A percentile compares a stretch with the other conserved stretches of the same genome.
phyloP scores from a whole-genome alignment of 2,329 filamentous ascomycete genomes.

The Fusarium metavorans region DNA sequence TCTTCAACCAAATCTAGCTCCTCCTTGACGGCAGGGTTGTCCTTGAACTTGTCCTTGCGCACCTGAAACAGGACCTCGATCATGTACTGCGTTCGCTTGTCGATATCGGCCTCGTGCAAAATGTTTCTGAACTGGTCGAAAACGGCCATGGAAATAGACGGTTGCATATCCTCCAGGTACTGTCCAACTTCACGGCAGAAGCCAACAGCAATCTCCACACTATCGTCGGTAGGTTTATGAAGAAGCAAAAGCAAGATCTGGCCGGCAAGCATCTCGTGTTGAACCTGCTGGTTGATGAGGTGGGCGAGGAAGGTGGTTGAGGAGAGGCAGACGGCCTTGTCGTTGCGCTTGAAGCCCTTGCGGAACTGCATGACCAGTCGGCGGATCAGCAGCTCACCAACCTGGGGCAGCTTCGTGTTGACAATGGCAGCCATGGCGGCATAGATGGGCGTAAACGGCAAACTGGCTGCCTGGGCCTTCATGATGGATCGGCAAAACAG shows the following conservation, averaged over 20 bases:
- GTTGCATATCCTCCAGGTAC: conserved; percentile 95
- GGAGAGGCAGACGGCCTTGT: conserved; percentile 94
- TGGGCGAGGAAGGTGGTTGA: conserved; percentile 96
- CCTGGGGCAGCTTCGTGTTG: conserved; percentile 95
- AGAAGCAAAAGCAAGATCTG: conserved; percentile 93
- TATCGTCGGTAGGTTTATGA: conserved; percentile 96
- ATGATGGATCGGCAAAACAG: conserved; percentile 96
- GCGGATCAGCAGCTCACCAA: conserved; percentile 90
- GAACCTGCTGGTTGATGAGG: conserved; percentile 94
- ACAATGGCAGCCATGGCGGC: conserved; percentile 96
- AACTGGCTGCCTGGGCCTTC: conserved; percentile 96
- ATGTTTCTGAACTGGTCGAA: conserved; percentile 98
- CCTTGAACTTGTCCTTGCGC: conserved; percentile 95
- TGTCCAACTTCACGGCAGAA: conserved; percentile 93
- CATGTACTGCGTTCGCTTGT: conserved; percentile 99
- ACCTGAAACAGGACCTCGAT: conserved; percentile 98
- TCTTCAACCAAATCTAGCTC: conserved; percentile 97
- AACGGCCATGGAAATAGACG: conserved; percentile 85
- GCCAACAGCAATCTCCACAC: conserved; percentile 96
- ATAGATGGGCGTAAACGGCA: conserved; percentile 97
- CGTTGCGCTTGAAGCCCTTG: conserved; percentile 95
- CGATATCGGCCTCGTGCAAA: conserved; percentile 95
- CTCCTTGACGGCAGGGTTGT: conserved; percentile 89
- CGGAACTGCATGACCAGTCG: conserved; percentile 91
- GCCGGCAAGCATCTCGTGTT: conserved; percentile 91